Base-by-base conservation (phyloP, 2,329 filamentous ascomycete species). In the Alternaria ethzedia region DNA sequence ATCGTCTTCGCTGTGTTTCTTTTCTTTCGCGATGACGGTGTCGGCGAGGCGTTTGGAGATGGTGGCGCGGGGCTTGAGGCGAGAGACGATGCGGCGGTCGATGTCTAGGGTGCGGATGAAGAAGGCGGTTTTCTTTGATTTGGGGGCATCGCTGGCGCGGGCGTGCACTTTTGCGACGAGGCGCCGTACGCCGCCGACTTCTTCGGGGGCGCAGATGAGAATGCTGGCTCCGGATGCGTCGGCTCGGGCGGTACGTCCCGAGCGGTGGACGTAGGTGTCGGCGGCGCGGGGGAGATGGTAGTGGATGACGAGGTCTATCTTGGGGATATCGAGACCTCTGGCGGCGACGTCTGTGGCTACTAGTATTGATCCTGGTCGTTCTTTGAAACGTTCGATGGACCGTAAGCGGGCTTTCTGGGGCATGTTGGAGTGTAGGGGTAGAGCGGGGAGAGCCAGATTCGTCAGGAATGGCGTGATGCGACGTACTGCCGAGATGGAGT, bases 291-390 rank as follows among this genome's bases (percentile, higher is more conserved):
- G 96, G 0, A 97, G 90, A 79, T 99, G 95, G 82, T 99, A 99
- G 81, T 99, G 96, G 17, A 99, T 83, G 15, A 99, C 91, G 13
- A 97, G 86, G 71, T 97, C 91, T 50, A 98, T 93, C 32, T 90
- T 89, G 49, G 92, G 91, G 71, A 99, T 97, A 78, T 99, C 96
- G 51, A 99, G 89, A 80, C 96, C 96, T 65, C 95, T 90, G 9
- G 95, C 94, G 3, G 95, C 95, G 25, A 97, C 94, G 77, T 98
- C 95, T 1, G 96, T 98, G 4, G 96, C 94, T 17, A 99, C 87
- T 3, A 98, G 87, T 49, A 98, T 91, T 2, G 90, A 87, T 72
- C 79, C 84, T 0, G 81, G 78, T 1, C 88, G 83, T 3, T 87
- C 87, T 1, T 91, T 90, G 82, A 99, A 98, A 44, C 92, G 91